Conservation (phyloP, 2,329 filamentous ascomycete species). For the Penicillium frequentans region DNA sequence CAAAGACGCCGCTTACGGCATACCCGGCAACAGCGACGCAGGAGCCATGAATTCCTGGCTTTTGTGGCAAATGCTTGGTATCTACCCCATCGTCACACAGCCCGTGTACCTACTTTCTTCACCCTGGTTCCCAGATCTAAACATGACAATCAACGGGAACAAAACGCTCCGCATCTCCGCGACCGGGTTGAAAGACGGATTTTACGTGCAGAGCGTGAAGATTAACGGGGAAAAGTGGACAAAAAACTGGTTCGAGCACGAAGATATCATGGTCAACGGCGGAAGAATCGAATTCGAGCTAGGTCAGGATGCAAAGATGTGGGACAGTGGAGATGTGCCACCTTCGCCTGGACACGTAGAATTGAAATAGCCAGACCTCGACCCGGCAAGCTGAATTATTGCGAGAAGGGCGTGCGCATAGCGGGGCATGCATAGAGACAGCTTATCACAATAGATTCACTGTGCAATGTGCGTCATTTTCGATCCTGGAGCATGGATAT, state of each 20-base stretch:
- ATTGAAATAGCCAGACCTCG: background rate
- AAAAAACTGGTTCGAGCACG: constrained; percentile 58
- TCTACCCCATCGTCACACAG: constrained; percentile 51
- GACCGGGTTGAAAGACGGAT: constrained; percentile 44
- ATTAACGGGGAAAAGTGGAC: constrained; percentile 55
- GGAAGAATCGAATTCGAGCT: constrained; percentile 52
- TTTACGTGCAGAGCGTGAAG: constrained; percentile 55
- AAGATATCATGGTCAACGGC: constrained; percentile 45
- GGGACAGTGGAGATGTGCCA: constrained; percentile 54
- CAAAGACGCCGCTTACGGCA: constrained; percentile 53
- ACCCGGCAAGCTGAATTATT: no score
- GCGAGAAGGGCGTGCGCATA: background rate
- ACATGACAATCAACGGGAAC: constrained; percentile 32
- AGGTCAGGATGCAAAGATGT: constrained; percentile 35
- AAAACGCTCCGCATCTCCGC: constrained; percentile 50
- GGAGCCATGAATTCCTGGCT: constrained; percentile 56
- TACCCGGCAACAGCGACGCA: constrained; percentile 70
- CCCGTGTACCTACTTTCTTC: constrained; percentile 49
- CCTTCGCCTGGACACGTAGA: constrained; percentile 49
- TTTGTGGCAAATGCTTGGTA: constrained; percentile 51
- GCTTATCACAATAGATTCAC: background rate
- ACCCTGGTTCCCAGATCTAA: constrained; percentile 46
- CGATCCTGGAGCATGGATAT: background rate
- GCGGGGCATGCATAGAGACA: background rate
- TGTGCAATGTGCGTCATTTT: background rate